Percentiles rank a stretch among this genome's conserved stretches.
Evolutionary conservation across 2,329 filamentous ascomycete genomes (phyloP).

Genomic region (Fusarium ramigenum): DNA sequence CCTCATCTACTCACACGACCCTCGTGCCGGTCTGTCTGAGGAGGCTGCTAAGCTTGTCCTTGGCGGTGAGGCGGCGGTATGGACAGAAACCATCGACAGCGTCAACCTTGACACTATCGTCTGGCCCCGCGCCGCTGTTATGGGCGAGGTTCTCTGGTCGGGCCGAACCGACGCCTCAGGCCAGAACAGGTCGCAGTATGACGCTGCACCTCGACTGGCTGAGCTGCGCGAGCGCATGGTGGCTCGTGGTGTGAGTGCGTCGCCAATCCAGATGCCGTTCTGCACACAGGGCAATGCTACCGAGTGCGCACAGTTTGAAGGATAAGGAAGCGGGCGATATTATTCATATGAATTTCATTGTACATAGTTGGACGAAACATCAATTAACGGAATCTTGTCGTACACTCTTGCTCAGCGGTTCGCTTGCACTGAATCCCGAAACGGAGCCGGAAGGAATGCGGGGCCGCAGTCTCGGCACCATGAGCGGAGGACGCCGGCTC

Average conservation of each 20-base stretch:
- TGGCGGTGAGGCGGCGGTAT: constrained; percentile 84
- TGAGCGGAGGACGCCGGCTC: background rate
- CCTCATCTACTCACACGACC: constrained; percentile 83
- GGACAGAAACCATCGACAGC: constrained; percentile 81
- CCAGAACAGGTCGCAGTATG: constrained; percentile 75
- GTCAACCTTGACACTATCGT: constrained; percentile 78
- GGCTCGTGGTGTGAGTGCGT: constrained; percentile 69
- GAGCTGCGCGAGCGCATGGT: constrained; percentile 83
- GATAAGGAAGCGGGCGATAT: background rate
- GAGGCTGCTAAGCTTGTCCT: constrained; percentile 74
- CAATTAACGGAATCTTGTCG: background rate
- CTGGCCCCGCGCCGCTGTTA: constrained; percentile 80
- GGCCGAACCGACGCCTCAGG: constrained; percentile 73
- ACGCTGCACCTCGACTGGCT: constrained; percentile 73
- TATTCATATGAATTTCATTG: background rate
- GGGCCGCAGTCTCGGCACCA: constrained; percentile 21
- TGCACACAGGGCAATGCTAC: constrained; percentile 45
- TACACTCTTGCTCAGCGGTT: background rate
- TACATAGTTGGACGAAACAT: constrained; percentile 10
- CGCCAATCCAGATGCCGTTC: constrained; percentile 73
- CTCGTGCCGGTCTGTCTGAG: constrained; percentile 68
- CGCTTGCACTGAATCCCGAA: background rate
- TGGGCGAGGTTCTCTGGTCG: constrained; percentile 83
- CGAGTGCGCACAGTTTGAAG: constrained; percentile 38
- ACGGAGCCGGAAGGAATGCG: constrained; percentile 13